Percentiles rank a stretch among this genome's conserved stretches.
Evolutionary conservation across 371 early-diverging fungal species (phyloP).

Genomic region (Mucor mucedo): DNA sequence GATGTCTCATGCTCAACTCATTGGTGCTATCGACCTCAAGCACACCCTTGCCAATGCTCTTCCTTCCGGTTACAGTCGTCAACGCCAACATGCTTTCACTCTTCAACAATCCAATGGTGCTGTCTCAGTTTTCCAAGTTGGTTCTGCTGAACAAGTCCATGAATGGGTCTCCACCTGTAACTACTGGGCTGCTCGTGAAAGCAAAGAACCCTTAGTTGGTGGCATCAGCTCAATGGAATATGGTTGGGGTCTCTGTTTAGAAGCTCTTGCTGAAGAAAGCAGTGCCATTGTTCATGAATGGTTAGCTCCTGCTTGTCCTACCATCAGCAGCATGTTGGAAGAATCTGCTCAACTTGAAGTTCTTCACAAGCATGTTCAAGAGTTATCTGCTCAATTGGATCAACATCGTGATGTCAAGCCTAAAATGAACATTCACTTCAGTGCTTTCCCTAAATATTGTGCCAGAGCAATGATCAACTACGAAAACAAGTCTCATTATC

Average conservation of each 20-base stretch:
- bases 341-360: slow-evolving; percentile 43
- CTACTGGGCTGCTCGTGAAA: slow-evolving; percentile 91
- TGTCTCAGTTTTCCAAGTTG: slow-evolving; percentile 84
- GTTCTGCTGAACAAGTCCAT: slow-evolving; percentile 65
- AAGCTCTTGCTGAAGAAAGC: not conserved
- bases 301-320: slow-evolving; percentile 47
- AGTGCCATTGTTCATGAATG: slow-evolving; percentile 34
- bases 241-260: slow-evolving; percentile 81
- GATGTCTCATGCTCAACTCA: slow-evolving; percentile 25
- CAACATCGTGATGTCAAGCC: slow-evolving; percentile 49
- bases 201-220: slow-evolving; percentile 85
- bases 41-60: slow-evolving; percentile 83
- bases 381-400: slow-evolving; percentile 42
- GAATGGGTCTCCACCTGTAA: slow-evolving; percentile 90
- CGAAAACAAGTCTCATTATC: slow-evolving; percentile 82
- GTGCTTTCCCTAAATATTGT: slow-evolving; percentile 49
- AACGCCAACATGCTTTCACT: slow-evolving; percentile 83
- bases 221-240: slow-evolving; percentile 89
- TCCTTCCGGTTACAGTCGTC: slow-evolving; percentile 80
- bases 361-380: slow-evolving; percentile 36
- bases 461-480: slow-evolving; percentile 82
- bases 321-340: slow-evolving; percentile 34
- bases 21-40: slow-evolving; percentile 71
- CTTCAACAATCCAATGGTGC: slow-evolving; percentile 81
- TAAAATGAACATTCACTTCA: slow-evolving; percentile 48